Evolutionary conservation across 1,284 basidiomycete genomes (phyloP).

Genomic region (Coniferiporia sulphurascens): DNA sequence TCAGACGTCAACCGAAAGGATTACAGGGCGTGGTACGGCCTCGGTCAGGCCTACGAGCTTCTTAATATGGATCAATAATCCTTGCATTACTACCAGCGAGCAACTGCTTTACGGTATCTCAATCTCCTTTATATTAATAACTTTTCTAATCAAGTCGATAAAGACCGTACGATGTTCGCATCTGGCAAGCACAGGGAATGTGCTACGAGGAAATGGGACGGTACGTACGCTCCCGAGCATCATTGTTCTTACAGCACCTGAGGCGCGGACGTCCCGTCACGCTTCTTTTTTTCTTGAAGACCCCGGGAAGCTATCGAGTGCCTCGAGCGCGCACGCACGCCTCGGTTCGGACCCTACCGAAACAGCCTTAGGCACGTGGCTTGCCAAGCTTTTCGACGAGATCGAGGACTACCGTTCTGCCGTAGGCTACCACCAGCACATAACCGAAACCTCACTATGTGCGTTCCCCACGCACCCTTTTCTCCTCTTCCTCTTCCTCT

Average conservation of each 20-base stretch:
- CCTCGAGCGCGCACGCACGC: slow-evolving; percentile 81
- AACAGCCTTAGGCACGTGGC: slow-evolving; percentile 68
- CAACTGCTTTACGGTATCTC: slow-evolving; percentile 83
- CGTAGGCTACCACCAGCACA: slow-evolving; percentile 63
- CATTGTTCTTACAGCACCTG: neutral
- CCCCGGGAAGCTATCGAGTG: slow-evolving; percentile 84
- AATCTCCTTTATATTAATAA: neutral
- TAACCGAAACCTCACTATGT: slow-evolving; percentile 71
- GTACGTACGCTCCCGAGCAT: slow-evolving; percentile 37
- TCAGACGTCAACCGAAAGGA: slow-evolving; percentile 93
- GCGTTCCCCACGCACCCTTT: slow-evolving; percentile 10
- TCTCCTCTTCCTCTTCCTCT: too few relatives aligned
- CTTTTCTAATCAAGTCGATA: slow-evolving; percentile 16
- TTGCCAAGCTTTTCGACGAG: slow-evolving; percentile 71
- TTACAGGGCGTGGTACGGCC: slow-evolving; percentile 98
- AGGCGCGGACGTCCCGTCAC: slow-evolving; percentile 2
- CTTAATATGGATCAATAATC: slow-evolving; percentile 96
- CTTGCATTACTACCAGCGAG: slow-evolving; percentile 94
- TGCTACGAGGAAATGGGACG: slow-evolving; percentile 90
- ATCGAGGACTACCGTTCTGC: slow-evolving; percentile 65
- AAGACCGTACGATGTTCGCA: slow-evolving; percentile 92
- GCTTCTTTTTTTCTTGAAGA: slow-evolving; percentile 36
- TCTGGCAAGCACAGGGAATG: too few relatives aligned
- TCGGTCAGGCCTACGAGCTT: too few relatives aligned
- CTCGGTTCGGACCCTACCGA: slow-evolving; percentile 81